Base-by-base conservation (phyloP, 2,329 filamentous ascomycete species). In the Aspergillus ustus region DNA sequence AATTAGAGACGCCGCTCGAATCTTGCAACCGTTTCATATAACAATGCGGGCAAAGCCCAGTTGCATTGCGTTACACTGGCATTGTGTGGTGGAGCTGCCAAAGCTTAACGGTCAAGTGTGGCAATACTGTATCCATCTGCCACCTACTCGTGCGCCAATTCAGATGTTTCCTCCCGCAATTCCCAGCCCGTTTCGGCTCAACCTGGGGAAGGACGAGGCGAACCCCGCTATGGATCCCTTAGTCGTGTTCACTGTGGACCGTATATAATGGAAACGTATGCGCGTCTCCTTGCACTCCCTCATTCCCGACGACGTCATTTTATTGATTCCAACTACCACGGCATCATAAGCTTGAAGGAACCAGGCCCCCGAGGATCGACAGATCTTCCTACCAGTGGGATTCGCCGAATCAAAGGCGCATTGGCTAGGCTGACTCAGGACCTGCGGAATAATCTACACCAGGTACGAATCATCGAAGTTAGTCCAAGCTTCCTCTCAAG, bases 1-100 rank as follows among this genome's bases (percentile, higher is more conserved):
- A 53, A 31, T 37, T 29, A 52, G 17, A 29, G 48, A 45, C 28
- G 4, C 50, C 29, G 28, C 53, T 45, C 40, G 31, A 20, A 49
- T 45, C 20, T 62, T 55, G 50, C 62, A 53, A 57, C 62, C 56
- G 60, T 63, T 43, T 49, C 59, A 61, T 59, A 49, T 53, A 63
- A 64, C 54, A 65, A 68, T 65, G 63, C 46, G n/a, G 13, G 34
- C 61, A 53, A 57, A 63, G 61, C 66, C 65, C 59, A 64, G 67
- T 69, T 69, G 60, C 67, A 69, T 69, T 67, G 65, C 67, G 67
- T 68, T 65, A 60, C 66, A 66, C 64, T 63, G 58, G 48, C 57
- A 56, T 66, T 50, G 31, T 64, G 55, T 60, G 60, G 59, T 58
- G 53, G 44, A 55, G 46, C 49, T 62, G 59, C 55, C 45, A 37